A percentile compares a stretch with the other conserved stretches of the same genome.
Conservation (phyloP, 306 rosid genomes). For the Quercus bicolor region DNA sequence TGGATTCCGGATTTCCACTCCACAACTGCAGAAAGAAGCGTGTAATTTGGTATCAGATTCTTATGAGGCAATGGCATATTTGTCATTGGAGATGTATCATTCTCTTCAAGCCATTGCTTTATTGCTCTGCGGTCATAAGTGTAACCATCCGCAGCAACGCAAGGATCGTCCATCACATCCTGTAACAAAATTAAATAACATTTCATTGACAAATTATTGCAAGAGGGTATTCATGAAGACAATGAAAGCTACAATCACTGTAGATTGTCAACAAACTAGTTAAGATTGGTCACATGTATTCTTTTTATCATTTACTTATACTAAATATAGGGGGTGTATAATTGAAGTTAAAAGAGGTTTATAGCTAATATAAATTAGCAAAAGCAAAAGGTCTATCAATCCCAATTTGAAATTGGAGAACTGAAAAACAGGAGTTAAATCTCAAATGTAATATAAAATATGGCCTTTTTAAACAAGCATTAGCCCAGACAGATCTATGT, state of each 20-base stretch:
- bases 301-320: too few relatives aligned
- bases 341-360: conserved; percentile 1
- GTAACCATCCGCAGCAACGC: conserved; percentile 95
- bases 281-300: too few relatives aligned
- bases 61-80: conserved; percentile 63
- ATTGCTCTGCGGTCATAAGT: conserved; percentile 79
- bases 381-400: background rate
- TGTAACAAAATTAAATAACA: conserved; percentile 25
- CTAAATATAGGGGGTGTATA: background rate
- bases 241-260: background rate
- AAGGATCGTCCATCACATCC: conserved; percentile 93
- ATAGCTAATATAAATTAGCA: background rate
- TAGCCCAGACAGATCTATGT: background rate
- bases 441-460: background rate
- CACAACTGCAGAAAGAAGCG: conserved; percentile 82
- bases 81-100: conserved; percentile 75
- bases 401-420: background rate
- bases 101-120: conserved; percentile 63
- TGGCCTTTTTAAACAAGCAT: background rate
- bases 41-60: conserved; percentile 69
- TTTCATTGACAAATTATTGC: background rate
- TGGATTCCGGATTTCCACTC: conserved; percentile 69
- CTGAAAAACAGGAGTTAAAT: background rate
- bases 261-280: too few relatives aligned
- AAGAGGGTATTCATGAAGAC: background rate